phyloP scores from a whole-genome alignment of 1,284 basidiomycete genomes.

The Neotropicomus parvogracilis region DNA sequence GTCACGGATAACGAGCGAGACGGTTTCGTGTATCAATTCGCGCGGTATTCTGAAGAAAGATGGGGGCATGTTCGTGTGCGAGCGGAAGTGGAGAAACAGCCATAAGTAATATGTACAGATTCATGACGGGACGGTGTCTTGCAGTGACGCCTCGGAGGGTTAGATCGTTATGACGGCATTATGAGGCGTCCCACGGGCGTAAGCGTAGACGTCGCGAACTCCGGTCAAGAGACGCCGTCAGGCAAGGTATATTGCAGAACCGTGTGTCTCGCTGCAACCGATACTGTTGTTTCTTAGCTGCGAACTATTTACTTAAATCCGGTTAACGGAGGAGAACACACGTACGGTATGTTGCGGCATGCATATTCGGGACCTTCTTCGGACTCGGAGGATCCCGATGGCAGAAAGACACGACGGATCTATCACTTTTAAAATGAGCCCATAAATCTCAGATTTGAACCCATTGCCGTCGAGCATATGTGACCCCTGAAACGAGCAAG shows the following conservation, averaged over 20 bases:
- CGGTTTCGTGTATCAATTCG: conserved; percentile 37
- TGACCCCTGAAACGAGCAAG: conserved; percentile 24
- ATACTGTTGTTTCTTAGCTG: conserved; percentile 11
- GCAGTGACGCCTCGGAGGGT: conserved; percentile 21
- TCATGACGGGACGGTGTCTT: conserved; percentile 29
- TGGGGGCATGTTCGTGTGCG: conserved; percentile 21
- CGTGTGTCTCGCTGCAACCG: conserved; percentile 2
- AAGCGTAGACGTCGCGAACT: conserved; percentile 18
- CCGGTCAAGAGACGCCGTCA: conserved; percentile 22
- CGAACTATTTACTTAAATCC: conserved; percentile 19
- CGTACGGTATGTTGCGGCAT: conserved; percentile 23
- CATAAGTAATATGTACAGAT: conserved; percentile 28
- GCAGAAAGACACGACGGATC: conserved; percentile 12
- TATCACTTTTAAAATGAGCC: conserved; percentile 16
- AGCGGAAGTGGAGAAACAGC: conserved; percentile 16
- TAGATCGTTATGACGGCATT: conserved; percentile 33
- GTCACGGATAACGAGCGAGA: conserved; percentile 27
- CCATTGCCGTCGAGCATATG: conserved; percentile 15
- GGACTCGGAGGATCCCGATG: conserved; percentile 28
- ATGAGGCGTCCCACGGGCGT: conserved; percentile 25
- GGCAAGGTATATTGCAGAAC: not conserved
- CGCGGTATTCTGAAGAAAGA: conserved; percentile 32
- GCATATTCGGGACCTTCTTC: conserved; percentile 19
- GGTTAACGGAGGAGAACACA: conserved; percentile 13
- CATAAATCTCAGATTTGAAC: conserved; percentile 30